Conservation (phyloP, 2,329 filamentous ascomycete species). For the Macrophomina pseudophaseolina region DNA sequence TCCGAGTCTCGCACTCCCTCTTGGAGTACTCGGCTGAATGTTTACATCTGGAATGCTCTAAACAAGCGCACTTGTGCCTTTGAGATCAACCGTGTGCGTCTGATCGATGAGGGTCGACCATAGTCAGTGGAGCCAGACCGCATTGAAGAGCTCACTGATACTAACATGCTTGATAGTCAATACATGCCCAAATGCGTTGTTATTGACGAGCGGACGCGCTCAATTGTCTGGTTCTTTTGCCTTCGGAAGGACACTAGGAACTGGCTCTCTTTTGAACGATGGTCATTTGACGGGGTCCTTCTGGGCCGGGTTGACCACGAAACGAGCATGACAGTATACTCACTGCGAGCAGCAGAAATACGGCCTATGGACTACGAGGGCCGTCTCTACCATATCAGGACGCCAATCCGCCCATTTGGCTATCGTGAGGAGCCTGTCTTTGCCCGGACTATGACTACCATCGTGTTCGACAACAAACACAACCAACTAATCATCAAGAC, state of each 20-base stretch:
- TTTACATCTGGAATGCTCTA: constrained; percentile 16
- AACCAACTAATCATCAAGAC: constrained; percentile 11
- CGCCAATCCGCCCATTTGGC: constrained; percentile 14
- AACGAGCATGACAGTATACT: constrained; percentile 5
- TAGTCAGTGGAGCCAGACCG: constrained; percentile 15
- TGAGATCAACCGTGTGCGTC: constrained; percentile 21
- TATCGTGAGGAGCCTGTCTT: constrained; percentile 10
- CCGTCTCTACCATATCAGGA: constrained; percentile 14
- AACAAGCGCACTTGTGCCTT: constrained; percentile 10
- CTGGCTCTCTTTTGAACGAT: constrained; percentile 19
- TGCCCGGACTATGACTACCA: constrained; percentile 9
- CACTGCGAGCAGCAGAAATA: constrained; percentile 5
- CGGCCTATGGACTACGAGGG: constrained; percentile 19
- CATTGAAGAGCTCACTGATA: not conserved
- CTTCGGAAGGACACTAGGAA: constrained; percentile 10
- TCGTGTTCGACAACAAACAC: constrained; percentile 18
- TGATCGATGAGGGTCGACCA: constrained; percentile 15
- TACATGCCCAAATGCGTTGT: constrained; percentile 22
- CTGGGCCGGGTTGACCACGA: constrained; percentile 9
- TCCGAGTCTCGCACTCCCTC: constrained; percentile 10
- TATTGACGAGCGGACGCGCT: constrained; percentile 9
- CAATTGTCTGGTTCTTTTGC: constrained; percentile 16
- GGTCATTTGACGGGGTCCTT: constrained; percentile 18
- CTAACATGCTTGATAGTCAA: constrained; percentile 2
- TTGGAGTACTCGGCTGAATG: constrained; percentile 15